Conservation (phyloP, 805 yeast genomes). For the Spencermartinsiella europaea region DNA sequence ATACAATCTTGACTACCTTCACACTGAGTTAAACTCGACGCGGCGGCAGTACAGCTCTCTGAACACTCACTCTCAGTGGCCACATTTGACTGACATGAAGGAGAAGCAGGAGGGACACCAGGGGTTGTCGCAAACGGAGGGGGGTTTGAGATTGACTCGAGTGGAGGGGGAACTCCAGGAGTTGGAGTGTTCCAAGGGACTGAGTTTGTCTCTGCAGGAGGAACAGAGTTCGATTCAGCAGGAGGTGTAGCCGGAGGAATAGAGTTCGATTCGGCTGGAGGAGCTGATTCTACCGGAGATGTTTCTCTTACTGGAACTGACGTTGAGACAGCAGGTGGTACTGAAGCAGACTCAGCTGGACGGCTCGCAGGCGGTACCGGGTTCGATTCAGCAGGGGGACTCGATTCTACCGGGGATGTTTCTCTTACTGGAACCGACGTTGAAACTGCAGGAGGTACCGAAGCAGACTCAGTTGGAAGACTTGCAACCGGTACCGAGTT, state of each 20-base stretch:
- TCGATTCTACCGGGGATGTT: too few species aligned
- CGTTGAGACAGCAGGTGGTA: neutral
- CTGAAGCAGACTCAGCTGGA: neutral
- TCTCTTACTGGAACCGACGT: conserved; percentile 6
- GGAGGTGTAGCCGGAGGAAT: neutral
- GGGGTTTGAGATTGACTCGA: neutral
- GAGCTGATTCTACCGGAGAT: neutral
- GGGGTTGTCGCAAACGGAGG: neutral
- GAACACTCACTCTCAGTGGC: neutral
- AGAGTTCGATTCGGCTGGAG: neutral
- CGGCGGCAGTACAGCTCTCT: neutral
- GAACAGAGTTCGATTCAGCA: neutral
- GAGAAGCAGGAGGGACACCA: too few species aligned
- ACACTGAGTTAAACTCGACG: neutral
- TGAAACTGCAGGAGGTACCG: neutral
- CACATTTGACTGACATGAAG: neutral
- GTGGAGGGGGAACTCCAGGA: neutral
- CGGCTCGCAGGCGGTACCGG: neutral
- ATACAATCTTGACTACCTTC: neutral
- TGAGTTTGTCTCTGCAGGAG: neutral
- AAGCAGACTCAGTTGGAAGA: neutral
- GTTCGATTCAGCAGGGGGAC: neutral
- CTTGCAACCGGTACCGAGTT: neutral
- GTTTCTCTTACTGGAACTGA: neutral
- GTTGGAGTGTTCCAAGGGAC: neutral